Evolutionary conservation across 768 basidiomycete genomes (phyloP).

Genomic region (Trametes cingulata): DNA sequence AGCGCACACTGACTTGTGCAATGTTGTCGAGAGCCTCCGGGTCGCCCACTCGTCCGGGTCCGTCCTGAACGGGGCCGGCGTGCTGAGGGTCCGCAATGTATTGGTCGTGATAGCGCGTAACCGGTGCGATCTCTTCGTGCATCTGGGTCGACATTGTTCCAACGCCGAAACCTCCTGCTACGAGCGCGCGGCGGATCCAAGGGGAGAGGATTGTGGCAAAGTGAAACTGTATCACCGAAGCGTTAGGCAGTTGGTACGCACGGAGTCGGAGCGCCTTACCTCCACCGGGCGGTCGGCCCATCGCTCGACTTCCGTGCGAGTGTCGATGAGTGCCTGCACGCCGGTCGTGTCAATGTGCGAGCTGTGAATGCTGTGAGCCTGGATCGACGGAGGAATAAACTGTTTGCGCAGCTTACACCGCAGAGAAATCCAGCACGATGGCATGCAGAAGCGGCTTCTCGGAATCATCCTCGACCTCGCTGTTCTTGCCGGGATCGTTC

Average conservation of each 20-base stretch:
- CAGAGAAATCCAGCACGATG: slow-evolving; percentile 86
- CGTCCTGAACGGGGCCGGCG: slow-evolving; percentile 2
- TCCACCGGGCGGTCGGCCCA: slow-evolving; percentile 79
- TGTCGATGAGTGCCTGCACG: slow-evolving; percentile 86
- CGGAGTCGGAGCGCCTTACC: slow-evolving; percentile 5
- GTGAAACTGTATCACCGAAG: slow-evolving; percentile 60
- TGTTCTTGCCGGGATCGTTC: slow-evolving; percentile 84
- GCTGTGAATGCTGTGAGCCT: slow-evolving; percentile 37
- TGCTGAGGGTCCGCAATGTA: slow-evolving; percentile 38
- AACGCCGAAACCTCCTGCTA: slow-evolving; percentile 87
- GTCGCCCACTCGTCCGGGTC: slow-evolving; percentile 4
- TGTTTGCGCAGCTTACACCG: slow-evolving; percentile 53
- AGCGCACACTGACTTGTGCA: slow-evolving; percentile 6
- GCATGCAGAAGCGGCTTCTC: slow-evolving; percentile 72
- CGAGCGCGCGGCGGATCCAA: slow-evolving; percentile 85
- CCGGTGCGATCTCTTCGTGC: slow-evolving; percentile 70
- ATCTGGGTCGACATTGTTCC: slow-evolving; percentile 45
- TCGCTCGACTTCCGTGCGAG: slow-evolving; percentile 78
- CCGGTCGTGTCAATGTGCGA: slow-evolving; percentile 90
- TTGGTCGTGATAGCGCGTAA: slow-evolving; percentile 56
- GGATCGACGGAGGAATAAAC: not conserved
- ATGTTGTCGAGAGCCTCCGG: slow-evolving; percentile 1
- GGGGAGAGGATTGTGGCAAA: slow-evolving; percentile 88
- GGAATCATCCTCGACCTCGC: slow-evolving; percentile 44
- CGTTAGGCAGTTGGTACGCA: not conserved